Base-by-base conservation (phyloP, 805 yeast species). In the Kregervanrija fluxuum region DNA sequence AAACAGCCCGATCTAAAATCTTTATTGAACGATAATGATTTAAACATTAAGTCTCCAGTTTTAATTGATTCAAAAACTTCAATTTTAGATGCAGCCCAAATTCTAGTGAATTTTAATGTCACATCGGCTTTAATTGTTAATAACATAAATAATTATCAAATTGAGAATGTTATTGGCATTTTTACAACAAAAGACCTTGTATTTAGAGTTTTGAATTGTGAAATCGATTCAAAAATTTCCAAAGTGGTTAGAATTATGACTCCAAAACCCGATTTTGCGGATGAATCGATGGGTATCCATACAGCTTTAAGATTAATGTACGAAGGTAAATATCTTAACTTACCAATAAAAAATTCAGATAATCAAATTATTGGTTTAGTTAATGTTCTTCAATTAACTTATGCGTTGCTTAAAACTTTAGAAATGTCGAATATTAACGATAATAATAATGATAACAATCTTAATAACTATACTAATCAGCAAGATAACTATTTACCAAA, bases 151-250 rank as follows among this genome's bases (percentile, higher is more conserved):
- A 71, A 67, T 48, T 41, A 50, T 4, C 35, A 43, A n/a, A 17
- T 38, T 11, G 61, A 62, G 41, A 62, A 62, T 40, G 63, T 70
- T 1, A 69, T 71, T 47, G 77, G 76, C 0, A 71, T 71, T 42
- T 59, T 71, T 42, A 71, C 76, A 1, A 68, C 70, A 38, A 71
- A 71, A 49, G 77, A 71, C 53, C 61, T 71, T 14, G 69, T 68
- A 15, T 69, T 64, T 39, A 54, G 74, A 37, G 75, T 70, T 0
- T 46, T 71, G 15, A 67, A 73, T 1, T 54, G 56, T 38, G 57
- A 56, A 4, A 54, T 64, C 33, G 67, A 71, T 50, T 66, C 73
- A 0, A 48, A 45, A 11, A 53, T 56, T 3, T 65, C 70, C 10
- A 66, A 66, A 6, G 67, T 71, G 22, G 68, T 68, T 2, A 54